phyloP scores from a whole-genome alignment of 2,329 filamentous ascomycete genomes.

The Colletotrichum acutatum region DNA sequence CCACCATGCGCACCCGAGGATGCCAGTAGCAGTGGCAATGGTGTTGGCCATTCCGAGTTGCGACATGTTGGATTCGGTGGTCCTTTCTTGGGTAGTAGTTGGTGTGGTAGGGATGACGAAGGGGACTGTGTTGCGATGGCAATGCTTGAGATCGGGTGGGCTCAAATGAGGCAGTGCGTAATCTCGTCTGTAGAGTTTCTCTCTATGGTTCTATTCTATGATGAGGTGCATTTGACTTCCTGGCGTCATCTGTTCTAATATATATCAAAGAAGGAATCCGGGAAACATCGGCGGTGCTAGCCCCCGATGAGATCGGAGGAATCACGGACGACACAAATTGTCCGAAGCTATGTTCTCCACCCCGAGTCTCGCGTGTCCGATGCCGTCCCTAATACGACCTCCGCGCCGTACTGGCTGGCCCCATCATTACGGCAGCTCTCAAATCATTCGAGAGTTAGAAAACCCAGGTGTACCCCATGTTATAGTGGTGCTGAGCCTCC shows the following conservation, averaged over 20 bases:
- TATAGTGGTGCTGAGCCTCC: neutral
- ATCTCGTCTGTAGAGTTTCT: neutral
- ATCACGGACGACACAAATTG: constrained; percentile 18
- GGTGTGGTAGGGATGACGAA: neutral
- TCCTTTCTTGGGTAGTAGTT: neutral
- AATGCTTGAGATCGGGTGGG: neutral
- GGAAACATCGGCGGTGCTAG: neutral
- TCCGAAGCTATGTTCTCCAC: constrained; percentile 2
- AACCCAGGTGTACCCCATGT: neutral
- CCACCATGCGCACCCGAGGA: constrained; percentile 29
- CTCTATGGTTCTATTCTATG: neutral
- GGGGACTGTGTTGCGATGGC: neutral
- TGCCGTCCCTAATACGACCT: neutral
- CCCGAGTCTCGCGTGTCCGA: neutral
- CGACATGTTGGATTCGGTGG: constrained; percentile 13
- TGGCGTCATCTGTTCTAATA: neutral
- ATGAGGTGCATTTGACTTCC: neutral
- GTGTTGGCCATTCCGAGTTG: constrained; percentile 27
- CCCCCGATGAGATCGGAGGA: constrained; percentile 12
- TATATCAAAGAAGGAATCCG: neutral
- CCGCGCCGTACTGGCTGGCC: neutral
- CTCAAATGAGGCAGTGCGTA: neutral
- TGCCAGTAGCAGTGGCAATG: constrained; percentile 31
- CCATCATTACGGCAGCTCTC: neutral
- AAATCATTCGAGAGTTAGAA: neutral